A percentile compares a stretch with the other conserved stretches of the same genome.
These are phyloP conservation scores for Kodamaea fungicola DNA, from an alignment of 1,139 yeast genomes.

Conservation along the genomic window DNA sequence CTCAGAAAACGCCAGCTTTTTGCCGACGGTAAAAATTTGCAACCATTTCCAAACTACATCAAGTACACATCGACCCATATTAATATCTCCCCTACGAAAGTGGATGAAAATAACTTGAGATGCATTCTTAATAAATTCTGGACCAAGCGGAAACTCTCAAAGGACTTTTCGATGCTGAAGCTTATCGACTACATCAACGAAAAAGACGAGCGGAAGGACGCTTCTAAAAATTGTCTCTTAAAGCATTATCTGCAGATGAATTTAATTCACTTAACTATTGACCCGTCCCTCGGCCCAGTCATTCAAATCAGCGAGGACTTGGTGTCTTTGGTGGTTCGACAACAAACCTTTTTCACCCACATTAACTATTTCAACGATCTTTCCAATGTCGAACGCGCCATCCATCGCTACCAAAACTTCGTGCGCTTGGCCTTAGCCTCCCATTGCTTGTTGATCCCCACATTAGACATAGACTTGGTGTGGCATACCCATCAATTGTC, in stretches of 20 bases:
- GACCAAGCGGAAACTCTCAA: not conserved
- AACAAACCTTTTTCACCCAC: constrained; percentile 27
- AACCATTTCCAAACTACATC: not conserved
- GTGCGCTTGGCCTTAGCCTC: not conserved
- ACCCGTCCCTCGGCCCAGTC: not conserved
- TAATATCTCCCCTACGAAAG: not conserved
- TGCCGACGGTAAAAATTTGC: constrained; percentile 12
- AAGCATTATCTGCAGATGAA: not conserved
- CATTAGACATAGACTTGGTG: constrained; percentile 36
- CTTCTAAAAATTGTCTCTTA: not conserved
- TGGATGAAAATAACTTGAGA: not conserved
- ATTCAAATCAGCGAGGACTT: constrained; percentile 24
- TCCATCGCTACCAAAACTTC: constrained; percentile 3
- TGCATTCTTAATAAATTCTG: not conserved
- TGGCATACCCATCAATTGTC: constrained; percentile 42
- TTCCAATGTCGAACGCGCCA: not conserved
- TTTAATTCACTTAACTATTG: not conserved
- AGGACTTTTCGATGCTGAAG: not conserved
- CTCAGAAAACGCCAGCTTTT: constrained; percentile 19
- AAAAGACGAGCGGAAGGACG: not conserved
- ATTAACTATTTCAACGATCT: constrained; percentile 16
- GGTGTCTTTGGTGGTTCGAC: constrained; percentile 28
- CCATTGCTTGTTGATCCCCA: constrained; percentile 24
- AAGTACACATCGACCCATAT: not conserved
- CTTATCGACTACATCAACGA: not conserved